Conservation (phyloP, 2,329 filamentous ascomycete genomes). For the Cercospora brassicicola region DNA sequence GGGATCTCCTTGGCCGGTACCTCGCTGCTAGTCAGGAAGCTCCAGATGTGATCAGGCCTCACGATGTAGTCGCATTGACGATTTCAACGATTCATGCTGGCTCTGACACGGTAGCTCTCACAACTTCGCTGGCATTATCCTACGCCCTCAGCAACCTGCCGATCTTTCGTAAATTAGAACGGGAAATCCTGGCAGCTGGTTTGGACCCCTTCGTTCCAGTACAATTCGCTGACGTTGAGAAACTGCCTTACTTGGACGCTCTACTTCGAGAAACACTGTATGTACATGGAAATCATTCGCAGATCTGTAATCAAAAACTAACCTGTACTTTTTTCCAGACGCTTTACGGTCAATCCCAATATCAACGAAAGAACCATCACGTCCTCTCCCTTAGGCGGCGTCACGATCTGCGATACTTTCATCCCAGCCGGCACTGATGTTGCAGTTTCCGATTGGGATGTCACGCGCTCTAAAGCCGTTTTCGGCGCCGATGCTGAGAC, state of each 20-base stretch:
- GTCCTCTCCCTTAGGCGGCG: background rate
- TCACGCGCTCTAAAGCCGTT: slow-evolving; percentile 41
- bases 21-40: slow-evolving; percentile 15
- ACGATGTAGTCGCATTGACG: slow-evolving; percentile 18
- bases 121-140: slow-evolving; percentile 2
- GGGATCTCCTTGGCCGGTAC: slow-evolving; percentile 2
- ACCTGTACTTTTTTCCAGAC: background rate
- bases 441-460: slow-evolving; percentile 43
- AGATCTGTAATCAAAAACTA: background rate
- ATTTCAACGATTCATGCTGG: slow-evolving; percentile 22
- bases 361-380: slow-evolving; percentile 16
- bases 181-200: slow-evolving; percentile 10
- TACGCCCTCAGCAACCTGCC: background rate
- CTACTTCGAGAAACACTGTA: slow-evolving; percentile 17
- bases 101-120: slow-evolving; percentile 12
- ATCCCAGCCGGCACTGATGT: slow-evolving; percentile 44
- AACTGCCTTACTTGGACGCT: slow-evolving; percentile 20
- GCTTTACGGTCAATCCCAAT: slow-evolving; percentile 8
- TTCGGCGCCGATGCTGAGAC: slow-evolving; percentile 43
- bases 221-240: slow-evolving; percentile 11
- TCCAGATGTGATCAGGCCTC: slow-evolving; percentile 13
- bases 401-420: slow-evolving; percentile 32
- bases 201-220: background rate
- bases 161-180: slow-evolving; percentile 8
- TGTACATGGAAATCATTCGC: background rate